phyloP scores from a whole-genome alignment of 140 eudicot species.

The Senecio squalidus region DNA sequence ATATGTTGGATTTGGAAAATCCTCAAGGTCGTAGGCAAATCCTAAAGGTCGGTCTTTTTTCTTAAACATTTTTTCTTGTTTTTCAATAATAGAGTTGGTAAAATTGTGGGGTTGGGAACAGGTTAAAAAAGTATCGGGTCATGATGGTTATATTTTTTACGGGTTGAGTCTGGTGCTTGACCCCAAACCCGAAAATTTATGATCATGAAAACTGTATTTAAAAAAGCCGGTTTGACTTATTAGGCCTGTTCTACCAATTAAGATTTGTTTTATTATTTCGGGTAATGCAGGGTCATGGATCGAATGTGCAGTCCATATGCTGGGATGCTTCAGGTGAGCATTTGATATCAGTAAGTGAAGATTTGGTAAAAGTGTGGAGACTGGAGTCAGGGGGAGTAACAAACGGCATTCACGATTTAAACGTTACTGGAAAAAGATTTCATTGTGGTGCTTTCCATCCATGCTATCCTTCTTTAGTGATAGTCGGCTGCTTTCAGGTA shows the following conservation, averaged over 20 bases:
- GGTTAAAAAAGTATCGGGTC: no score
- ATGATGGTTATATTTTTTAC: no score
- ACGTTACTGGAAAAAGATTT: constrained; percentile 44
- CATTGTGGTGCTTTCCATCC: constrained; percentile 61
- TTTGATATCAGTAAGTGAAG: constrained; percentile 55
- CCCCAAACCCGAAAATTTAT: no score
- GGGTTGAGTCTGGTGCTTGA: no score
- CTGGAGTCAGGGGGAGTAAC: constrained; percentile 46
- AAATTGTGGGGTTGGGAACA: no score
- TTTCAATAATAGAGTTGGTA: no score
- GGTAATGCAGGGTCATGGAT: constrained; percentile 44
- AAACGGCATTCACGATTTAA: constrained; percentile 46
- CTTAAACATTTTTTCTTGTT: no score
- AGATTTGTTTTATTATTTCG: no score
- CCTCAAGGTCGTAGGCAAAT: constrained; percentile 30
- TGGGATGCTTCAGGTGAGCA: constrained; percentile 61
- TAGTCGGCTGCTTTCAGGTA: constrained; percentile 65
- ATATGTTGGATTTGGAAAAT: constrained; percentile 52
- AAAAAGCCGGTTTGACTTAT: no score
- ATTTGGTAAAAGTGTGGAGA: constrained; percentile 56
- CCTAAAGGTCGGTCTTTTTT: constrained; percentile 36
- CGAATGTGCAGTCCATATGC: constrained; percentile 38
- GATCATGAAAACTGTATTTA: no score
- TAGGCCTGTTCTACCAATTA: no score
- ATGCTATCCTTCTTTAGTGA: constrained; percentile 33